Base-by-base conservation (phyloP, 768 basidiomycete species). In the Suillus weaverae region DNA sequence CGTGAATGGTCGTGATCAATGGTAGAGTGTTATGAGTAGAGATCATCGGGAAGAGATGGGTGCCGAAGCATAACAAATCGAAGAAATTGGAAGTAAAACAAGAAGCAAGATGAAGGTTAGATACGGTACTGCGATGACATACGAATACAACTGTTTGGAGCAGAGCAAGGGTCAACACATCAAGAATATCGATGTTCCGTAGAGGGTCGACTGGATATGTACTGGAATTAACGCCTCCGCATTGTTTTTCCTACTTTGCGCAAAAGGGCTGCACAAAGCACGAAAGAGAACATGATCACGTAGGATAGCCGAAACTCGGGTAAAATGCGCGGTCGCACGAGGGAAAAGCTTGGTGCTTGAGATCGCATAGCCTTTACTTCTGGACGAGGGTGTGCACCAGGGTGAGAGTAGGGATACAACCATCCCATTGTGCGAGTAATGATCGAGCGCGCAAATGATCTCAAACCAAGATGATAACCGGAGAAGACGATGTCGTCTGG, bases 231-330 rank as follows among this genome's bases (percentile, higher is more conserved):
- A 36, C 67, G 68, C 56, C 65, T 54, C 46, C 70, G 68, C 35
- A 66, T 30, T 69, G 72, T 75, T 44, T 66, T 64, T 7, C 70
- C 75, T 36, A 71, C 60, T 51, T 66, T 72, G 38, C 76, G 71
- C 48, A 76, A 63, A 38, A 77, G 56, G 38, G 67, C 68, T 32
- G 68, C 68, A 57, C 74, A 76, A 22, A 75, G 46, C 26, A 71
- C 69, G 33, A 76, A 71, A 26, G 74, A 77, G 51, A 77, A 56
- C 41, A 71, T 16, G 30, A 76, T 44, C 22, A 77, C 50, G 61
- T 69, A 76, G 7, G 74, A 70, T 56, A 70, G 39, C 35, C 65
- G 72, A 22, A 50, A 61, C 14, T 68, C 20, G 4, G 56, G 50
- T 16, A 67, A 59, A 20, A 43, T 36, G 22, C 48, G 59, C 38